phyloP scores from a whole-genome alignment of 73 alveolate species.

The Paramecium tetraurelia region DNA sequence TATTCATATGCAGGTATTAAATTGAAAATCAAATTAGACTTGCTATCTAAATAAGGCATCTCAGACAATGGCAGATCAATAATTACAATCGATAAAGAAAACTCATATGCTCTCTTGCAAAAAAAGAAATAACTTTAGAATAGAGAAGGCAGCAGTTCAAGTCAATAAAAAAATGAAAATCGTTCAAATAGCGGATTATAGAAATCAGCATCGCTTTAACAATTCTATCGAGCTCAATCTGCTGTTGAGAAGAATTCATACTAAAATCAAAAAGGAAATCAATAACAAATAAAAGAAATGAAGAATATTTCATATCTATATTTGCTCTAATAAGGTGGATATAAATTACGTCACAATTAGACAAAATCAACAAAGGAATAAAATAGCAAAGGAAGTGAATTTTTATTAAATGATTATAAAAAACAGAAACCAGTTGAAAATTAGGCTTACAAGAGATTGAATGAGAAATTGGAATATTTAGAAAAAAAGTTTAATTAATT shows the following conservation, averaged over 20 bases:
- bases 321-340: neutral
- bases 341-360: neutral
- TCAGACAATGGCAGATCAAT: neutral
- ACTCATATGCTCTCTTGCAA: constrained; percentile 10
- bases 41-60: neutral
- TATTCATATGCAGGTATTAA: neutral
- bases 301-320: neutral
- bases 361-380: neutral
- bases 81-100: constrained; percentile 7
- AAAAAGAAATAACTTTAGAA: neutral
- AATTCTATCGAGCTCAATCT: neutral
- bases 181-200: neutral
- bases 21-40: neutral
- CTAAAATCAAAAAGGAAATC: neutral
- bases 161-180: neutral
- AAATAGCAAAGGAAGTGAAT: neutral
- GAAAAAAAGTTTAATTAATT: constrained; percentile 7
- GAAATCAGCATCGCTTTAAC: neutral
- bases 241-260: constrained; percentile 28
- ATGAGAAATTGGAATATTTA: constrained; percentile 12
- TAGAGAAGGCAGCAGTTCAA: neutral
- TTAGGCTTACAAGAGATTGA: neutral
- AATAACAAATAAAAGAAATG: neutral
- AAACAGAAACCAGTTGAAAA: neutral
- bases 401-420: neutral